Percentiles rank a stretch among this genome's conserved stretches.
These are phyloP conservation scores for Hypoxylon fragiforme DNA, from an alignment of 495 filamentous ascomycete genomes.

Conservation along the genomic window DNA sequence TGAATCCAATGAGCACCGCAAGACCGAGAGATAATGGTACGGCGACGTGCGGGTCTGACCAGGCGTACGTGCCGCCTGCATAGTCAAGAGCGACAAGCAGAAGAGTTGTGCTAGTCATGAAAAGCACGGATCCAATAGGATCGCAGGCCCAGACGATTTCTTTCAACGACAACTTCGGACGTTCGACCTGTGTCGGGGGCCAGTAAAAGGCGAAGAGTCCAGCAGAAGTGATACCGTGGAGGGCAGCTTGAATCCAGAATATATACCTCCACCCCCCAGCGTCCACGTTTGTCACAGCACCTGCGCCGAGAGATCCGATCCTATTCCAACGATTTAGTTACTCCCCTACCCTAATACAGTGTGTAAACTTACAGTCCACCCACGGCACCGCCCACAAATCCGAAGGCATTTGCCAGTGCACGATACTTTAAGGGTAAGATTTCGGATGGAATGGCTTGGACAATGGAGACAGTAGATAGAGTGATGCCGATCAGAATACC, in stretches of 20 bases:
- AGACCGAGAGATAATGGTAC: constrained; percentile 53
- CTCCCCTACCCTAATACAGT: not conserved
- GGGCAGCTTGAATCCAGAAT: constrained; percentile 62
- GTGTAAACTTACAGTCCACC: not conserved
- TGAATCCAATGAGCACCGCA: constrained; percentile 49
- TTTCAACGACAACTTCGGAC: constrained; percentile 46
- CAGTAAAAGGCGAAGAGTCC: constrained; percentile 57
- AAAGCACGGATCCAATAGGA: constrained; percentile 55
- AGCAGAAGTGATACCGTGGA: constrained; percentile 50
- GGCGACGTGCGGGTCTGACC: constrained; percentile 53
- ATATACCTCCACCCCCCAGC: constrained; percentile 56
- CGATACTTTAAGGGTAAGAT: constrained; percentile 44
- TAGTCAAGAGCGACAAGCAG: constrained; percentile 57
- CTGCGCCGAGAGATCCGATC: constrained; percentile 51
- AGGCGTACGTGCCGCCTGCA: constrained; percentile 54
- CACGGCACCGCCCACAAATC: not conserved
- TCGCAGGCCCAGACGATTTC: constrained; percentile 56
- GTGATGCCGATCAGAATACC: constrained; percentile 58
- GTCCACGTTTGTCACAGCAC: constrained; percentile 52
- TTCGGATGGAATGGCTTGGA: constrained; percentile 58
- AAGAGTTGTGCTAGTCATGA: constrained; percentile 52
- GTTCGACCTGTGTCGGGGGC: constrained; percentile 45
- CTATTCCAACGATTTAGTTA: constrained; percentile 30
- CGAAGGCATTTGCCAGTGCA: not conserved
- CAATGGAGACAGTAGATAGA: constrained; percentile 55